These are phyloP conservation scores for Bretziella fagacearum DNA, from an alignment of 2,329 filamentous ascomycete species.

Conservation along the genomic window DNA sequence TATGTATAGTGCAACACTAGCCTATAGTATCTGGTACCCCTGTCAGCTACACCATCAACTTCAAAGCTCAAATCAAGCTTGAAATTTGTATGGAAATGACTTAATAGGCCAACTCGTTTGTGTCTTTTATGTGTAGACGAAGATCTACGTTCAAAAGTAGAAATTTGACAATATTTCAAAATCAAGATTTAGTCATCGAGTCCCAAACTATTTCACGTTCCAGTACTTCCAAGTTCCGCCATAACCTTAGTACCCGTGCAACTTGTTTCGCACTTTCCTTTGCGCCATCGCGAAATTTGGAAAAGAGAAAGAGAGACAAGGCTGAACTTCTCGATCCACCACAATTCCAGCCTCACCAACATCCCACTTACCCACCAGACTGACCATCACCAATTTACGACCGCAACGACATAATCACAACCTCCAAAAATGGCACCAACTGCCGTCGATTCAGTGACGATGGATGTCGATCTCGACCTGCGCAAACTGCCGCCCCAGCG, in stretches of 20 bases:
- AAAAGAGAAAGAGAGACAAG: conserved; percentile 11
- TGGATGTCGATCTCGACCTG: conserved; percentile 24
- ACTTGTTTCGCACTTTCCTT: conserved; percentile 9
- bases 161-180: too few relatives aligned
- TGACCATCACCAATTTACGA: background rate
- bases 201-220: background rate
- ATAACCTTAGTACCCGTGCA: too few relatives aligned
- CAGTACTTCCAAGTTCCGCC: too few relatives aligned
- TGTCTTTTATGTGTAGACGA: too few relatives aligned
- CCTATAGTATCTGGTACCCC: background rate
- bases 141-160: too few relatives aligned
- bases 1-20: background rate
- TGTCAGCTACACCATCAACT: background rate
- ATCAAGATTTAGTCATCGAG: too few relatives aligned
- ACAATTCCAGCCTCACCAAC: background rate
- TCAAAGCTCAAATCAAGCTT: background rate
- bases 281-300: conserved; percentile 11
- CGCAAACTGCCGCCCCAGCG: conserved; percentile 27
- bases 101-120: background rate
- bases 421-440: conserved; percentile 33
- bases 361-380: background rate
- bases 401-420: conserved; percentile 12
- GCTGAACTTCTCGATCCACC: conserved; percentile 7
- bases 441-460: conserved; percentile 25
- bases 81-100: background rate